These are phyloP conservation scores for Diversispora epigaea DNA, from an alignment of 192 early-diverging fungal genomes.

Conservation along the genomic window DNA sequence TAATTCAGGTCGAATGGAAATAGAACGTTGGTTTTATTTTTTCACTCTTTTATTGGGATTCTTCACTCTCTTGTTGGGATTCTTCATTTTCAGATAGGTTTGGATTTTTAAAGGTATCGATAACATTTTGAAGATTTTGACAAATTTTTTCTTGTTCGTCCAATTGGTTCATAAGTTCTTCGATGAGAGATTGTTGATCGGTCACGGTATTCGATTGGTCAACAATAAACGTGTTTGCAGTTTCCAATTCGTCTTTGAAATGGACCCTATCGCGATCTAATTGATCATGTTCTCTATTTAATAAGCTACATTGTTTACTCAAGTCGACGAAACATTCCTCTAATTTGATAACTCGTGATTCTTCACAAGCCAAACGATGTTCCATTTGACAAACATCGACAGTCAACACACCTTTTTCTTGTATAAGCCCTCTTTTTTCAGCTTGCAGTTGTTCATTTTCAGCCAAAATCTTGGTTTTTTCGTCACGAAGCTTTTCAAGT, in stretches of 20 bases:
- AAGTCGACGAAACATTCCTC: not conserved
- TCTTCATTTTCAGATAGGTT: too few relatives aligned
- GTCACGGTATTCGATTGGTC: not conserved
- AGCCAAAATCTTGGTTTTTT: not conserved
- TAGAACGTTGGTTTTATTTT: too few relatives aligned
- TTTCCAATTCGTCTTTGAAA: not conserved
- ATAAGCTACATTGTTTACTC: not conserved
- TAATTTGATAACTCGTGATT: constrained; percentile 10
- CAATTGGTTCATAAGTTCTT: not conserved
- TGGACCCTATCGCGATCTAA: not conserved
- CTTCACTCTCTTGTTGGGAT: too few relatives aligned
- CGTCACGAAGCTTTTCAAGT: not conserved
- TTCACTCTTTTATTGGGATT: too few relatives aligned
- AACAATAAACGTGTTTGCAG: not conserved
- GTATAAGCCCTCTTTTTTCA: not conserved
- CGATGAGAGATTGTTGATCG: constrained; percentile 7
- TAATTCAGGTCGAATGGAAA: too few relatives aligned
- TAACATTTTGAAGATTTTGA: not conserved
- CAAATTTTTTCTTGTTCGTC: constrained; percentile 5
- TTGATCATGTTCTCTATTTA: constrained; percentile 1
- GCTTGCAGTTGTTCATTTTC: not conserved
- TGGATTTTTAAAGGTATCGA: not conserved
- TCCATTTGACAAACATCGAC: constrained; percentile 24
- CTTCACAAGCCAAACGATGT: constrained; percentile 10
- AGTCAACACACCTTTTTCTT: constrained; percentile 4